Base-by-base conservation (phyloP, 139 green algal genomes). In the Micractinium conductrix region DNA sequence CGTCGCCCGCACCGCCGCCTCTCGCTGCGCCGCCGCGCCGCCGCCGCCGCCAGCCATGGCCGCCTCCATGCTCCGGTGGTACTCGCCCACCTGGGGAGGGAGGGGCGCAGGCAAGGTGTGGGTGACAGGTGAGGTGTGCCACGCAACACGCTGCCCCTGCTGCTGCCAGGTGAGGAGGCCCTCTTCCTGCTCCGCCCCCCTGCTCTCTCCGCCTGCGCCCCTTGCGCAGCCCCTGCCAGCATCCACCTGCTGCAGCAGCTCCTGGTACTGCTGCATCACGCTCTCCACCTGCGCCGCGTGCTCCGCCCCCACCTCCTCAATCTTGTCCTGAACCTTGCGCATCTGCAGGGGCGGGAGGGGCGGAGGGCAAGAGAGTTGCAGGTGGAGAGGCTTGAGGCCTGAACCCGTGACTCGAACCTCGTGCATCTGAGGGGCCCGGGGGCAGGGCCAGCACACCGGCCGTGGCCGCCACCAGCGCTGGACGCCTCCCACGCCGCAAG, bases 211-310 rank as follows among this genome's bases (percentile, higher is more conserved):
- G 8, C 5, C 53, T 16, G 53, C 53, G n/a, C n/a, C n/a, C n/a
- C n/a, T n/a, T n/a, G n/a, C n/a, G n/a, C n/a, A n/a, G n/a, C n/a
- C n/a, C n/a, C 53, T 62, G 2, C 53, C 53, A 16, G 53, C 53
- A 12, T n/a, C 21, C 45, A 78, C 80, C 80, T 85, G 80, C 38
- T 74, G 53, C 69, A 74, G 58, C 79, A 94, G 85, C 37, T n/a
- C 48, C 26, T 86, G 53, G 82, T 91, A 94, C 76, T 90, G 79
- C 7, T 74, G 83, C 55, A 92, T 37, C 30, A 94, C 85, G 21
- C 45, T 65, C 26, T 68, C 62, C 12, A 93, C 44, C 62, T 92
- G 80, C 6, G 65, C 76, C 42, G 87, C 80, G 63, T 94, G 91
- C 24, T 69, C 81, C 63, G 62, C 62, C 83, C 79, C 71, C 55